Percentiles rank a stretch among this genome's conserved stretches.
Evolutionary conservation across 2,329 filamentous ascomycete genomes (phyloP).

Genomic region (Aspergillus pseudoviridinutans): DNA sequence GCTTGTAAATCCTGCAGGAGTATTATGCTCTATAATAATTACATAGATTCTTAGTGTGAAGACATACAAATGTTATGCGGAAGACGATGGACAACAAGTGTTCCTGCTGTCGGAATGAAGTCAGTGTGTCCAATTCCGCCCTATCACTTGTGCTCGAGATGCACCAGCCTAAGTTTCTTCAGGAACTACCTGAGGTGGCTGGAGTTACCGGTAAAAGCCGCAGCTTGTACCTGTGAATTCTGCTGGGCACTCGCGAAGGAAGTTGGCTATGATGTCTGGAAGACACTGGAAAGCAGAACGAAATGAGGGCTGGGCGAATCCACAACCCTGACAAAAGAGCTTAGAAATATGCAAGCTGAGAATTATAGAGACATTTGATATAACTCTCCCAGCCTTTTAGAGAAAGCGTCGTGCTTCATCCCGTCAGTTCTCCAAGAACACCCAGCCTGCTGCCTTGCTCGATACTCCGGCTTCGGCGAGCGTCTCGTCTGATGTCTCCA

Average conservation of each 20-base stretch:
- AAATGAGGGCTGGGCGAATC: neutral
- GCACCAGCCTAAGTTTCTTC: too few relatives aligned
- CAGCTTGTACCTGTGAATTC: neutral
- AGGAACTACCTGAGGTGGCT: too few relatives aligned
- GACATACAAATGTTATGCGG: neutral
- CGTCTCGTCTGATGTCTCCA: conserved; percentile 5
- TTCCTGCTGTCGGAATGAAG: neutral
- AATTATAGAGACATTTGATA: neutral
- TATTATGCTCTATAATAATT: neutral
- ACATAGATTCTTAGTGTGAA: neutral
- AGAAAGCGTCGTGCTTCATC: conserved; percentile 44
- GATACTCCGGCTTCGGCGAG: conserved; percentile 5
- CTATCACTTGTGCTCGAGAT: neutral
- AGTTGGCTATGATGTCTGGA: neutral
- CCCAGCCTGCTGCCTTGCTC: neutral
- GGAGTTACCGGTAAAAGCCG: too few relatives aligned
- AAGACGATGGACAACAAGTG: neutral
- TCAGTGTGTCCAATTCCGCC: neutral
- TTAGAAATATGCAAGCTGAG: neutral
- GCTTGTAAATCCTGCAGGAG: neutral
- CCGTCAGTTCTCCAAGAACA: conserved; percentile 15
- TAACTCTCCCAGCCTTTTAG: conserved; percentile 25
- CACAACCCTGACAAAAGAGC: neutral
- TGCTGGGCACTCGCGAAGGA: neutral
- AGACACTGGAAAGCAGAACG: neutral